Conservation (phyloP, 208 protist species). For the Trypanosoma avium region DNA sequence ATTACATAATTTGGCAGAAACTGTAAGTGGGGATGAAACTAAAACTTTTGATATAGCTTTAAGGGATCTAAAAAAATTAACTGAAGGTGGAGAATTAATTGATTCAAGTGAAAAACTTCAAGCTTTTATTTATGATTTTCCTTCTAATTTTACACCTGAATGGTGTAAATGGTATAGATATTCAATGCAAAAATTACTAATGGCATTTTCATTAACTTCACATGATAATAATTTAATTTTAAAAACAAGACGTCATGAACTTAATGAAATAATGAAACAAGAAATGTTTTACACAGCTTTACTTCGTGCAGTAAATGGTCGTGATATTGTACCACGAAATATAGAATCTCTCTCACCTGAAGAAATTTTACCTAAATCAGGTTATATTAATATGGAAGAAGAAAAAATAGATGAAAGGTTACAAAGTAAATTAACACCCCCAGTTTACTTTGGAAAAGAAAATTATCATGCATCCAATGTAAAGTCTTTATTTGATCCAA, state of each 20-base stretch:
- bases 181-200: conserved; percentile 17
- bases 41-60: conserved; percentile 6
- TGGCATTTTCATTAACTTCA: conserved; percentile 6
- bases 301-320: conserved; percentile 20
- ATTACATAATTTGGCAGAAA: conserved; percentile 5
- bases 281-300: conserved; percentile 26
- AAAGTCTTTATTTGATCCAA: too few species aligned
- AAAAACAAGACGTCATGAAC: conserved; percentile 2
- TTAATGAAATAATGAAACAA: conserved; percentile 9
- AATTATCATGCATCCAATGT: too few species aligned
- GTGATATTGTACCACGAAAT: background rate
- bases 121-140: background rate
- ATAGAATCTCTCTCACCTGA: background rate
- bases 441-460: too few species aligned
- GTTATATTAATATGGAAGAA: background rate
- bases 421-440: background rate
- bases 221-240: background rate
- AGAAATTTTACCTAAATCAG: too few species aligned
- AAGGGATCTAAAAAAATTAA: background rate
- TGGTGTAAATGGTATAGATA: conserved; percentile 13
- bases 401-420: background rate
- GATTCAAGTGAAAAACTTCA: conserved; percentile 12
- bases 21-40: background rate
- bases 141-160: background rate
- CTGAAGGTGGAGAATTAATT: conserved; percentile 2